Percentiles rank a stretch among this genome's conserved stretches.
Evolutionary conservation across 2,329 filamentous ascomycete genomes (phyloP).

Genomic region (Uncinocarpus reesii): DNA sequence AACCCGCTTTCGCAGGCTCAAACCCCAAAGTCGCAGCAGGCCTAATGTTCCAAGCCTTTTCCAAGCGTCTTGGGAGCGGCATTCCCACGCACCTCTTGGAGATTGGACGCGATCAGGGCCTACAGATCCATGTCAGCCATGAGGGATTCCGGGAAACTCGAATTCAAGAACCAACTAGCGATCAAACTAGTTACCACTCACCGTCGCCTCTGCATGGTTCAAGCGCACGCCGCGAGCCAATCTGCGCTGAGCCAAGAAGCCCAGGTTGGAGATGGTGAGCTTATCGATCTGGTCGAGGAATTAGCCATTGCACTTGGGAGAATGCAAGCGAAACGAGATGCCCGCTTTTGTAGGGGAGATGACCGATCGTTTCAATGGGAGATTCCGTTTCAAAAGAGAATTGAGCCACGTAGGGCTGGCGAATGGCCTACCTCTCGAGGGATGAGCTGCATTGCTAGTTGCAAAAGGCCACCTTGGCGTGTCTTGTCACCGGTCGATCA

Average conservation of each 20-base stretch:
- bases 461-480: conserved; percentile 1
- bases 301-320: background rate
- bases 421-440: conserved; percentile 11
- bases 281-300: conserved; percentile 65
- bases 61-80: too few relatives aligned
- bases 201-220: conserved; percentile 81
- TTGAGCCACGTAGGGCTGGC: background rate
- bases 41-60: too few relatives aligned
- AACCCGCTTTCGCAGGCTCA: too few relatives aligned
- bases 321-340: too few relatives aligned
- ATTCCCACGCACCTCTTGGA: conserved; percentile 64
- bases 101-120: conserved; percentile 62
- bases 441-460: conserved; percentile 11
- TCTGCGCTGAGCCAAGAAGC: conserved; percentile 73
- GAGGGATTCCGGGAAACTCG: too few relatives aligned
- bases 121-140: conserved; percentile 18
- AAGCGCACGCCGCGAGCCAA: conserved; percentile 79
- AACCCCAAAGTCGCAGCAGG: too few relatives aligned
- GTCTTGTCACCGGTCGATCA: background rate
- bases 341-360: too few relatives aligned
- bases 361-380: background rate
- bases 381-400: background rate
- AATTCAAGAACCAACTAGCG: too few relatives aligned
- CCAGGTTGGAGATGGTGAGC: conserved; percentile 82
- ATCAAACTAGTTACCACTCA: conserved; percentile 36